A percentile compares a stretch with the other conserved stretches of the same genome.
These are phyloP conservation scores for Sporobolomyces pararoseus DNA, from an alignment of 768 basidiomycete genomes.

Conservation along the genomic window DNA sequence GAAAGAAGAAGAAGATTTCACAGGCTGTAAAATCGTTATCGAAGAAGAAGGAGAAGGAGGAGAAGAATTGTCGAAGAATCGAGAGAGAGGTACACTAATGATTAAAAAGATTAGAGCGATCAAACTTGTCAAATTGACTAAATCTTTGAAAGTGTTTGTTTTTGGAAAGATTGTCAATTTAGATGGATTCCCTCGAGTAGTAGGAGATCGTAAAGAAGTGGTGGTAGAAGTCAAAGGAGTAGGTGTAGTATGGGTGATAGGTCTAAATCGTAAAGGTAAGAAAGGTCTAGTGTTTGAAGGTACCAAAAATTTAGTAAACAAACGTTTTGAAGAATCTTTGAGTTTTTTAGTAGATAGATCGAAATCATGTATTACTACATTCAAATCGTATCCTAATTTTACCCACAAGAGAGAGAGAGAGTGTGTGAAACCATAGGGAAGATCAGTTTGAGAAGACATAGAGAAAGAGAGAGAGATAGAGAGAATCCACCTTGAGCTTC, in stretches of 20 bases:
- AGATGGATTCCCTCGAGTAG: too few relatives aligned
- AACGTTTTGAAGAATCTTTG: background rate
- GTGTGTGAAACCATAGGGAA: background rate
- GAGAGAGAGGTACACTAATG: too few relatives aligned
- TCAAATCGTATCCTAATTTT: conserved; percentile 3
- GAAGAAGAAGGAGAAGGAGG: too few relatives aligned
- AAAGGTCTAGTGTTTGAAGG: background rate
- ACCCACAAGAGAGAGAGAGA: background rate
- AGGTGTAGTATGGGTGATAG: background rate
- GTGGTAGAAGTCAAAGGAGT: background rate
- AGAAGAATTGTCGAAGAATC: too few relatives aligned
- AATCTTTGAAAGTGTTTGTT: too few relatives aligned
- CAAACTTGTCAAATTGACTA: too few relatives aligned
- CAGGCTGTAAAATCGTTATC: too few relatives aligned
- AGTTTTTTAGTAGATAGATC: too few relatives aligned
- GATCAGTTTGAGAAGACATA: too few relatives aligned
- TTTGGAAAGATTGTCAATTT: too few relatives aligned
- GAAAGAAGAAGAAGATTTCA: background rate
- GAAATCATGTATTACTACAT: conserved; percentile 10
- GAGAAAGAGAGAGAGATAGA: background rate
- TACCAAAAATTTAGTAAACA: conserved; percentile 19
- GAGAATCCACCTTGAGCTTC: conserved; percentile 14
- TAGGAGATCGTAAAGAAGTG: too few relatives aligned
- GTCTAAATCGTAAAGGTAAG: background rate
- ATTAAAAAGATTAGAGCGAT: too few relatives aligned